phyloP scores from a whole-genome alignment of 225 moss, liverwort and hornwort genomes.

The Polytrichum commune region DNA sequence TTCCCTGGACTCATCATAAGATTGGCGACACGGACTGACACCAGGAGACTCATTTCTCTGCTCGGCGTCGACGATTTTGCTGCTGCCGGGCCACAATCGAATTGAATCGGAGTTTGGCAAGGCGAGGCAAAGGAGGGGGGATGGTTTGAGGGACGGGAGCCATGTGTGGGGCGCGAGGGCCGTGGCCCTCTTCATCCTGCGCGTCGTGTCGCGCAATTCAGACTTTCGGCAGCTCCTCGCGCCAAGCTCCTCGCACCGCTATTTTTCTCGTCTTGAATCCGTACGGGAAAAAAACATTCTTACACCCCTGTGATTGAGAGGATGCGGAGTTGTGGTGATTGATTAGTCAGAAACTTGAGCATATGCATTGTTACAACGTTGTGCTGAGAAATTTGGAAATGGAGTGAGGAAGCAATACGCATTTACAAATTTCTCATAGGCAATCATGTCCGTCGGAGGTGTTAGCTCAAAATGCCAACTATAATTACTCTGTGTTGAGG shows the following conservation, averaged over 20 bases:
- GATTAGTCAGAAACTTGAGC: too few species aligned
- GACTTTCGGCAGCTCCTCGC: conserved; percentile 29
- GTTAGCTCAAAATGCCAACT: not conserved
- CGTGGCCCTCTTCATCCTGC: conserved; percentile 47
- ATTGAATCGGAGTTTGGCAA: too few species aligned
- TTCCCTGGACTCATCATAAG: too few species aligned
- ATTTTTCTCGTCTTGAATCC: conserved; percentile 23
- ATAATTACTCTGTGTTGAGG: not conserved
- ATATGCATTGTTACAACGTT: not conserved
- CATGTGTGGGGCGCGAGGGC: conserved; percentile 61
- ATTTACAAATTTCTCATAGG: not conserved
- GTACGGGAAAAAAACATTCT: conserved; percentile 12
- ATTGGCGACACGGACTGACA: too few species aligned
- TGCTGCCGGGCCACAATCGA: too few species aligned
- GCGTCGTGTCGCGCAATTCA: conserved; percentile 35
- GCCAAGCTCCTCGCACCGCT: conserved; percentile 15
- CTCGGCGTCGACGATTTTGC: too few species aligned
- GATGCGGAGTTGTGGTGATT: too few species aligned
- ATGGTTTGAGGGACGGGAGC: conserved; percentile 25
- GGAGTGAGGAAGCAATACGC: not conserved
- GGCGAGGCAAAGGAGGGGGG: not conserved
- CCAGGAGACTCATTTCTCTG: too few species aligned
- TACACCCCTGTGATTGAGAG: not conserved
- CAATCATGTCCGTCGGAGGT: not conserved
- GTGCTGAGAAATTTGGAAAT: not conserved